phyloP scores from a whole-genome alignment of 2,329 filamentous ascomycete species.

The Ciborinia camelliae region DNA sequence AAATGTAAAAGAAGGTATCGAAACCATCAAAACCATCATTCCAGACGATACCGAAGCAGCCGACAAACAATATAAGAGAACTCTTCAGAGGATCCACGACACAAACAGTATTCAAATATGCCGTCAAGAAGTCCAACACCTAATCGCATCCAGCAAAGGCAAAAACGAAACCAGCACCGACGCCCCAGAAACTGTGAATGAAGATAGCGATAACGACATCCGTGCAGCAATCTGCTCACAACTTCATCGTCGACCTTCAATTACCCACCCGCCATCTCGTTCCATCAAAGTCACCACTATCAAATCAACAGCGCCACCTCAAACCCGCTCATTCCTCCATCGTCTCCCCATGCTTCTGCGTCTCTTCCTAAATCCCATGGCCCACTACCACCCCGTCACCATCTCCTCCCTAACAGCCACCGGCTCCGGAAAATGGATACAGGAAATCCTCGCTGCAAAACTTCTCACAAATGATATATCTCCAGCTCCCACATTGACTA shows the following conservation, averaged over 20 bases:
- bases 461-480: constrained; percentile 40
- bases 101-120: constrained; percentile 41
- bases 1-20: constrained; percentile 39
- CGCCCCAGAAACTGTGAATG: constrained; percentile 19
- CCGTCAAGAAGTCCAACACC: constrained; percentile 30
- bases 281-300: constrained; percentile 50
- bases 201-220: constrained; percentile 42
- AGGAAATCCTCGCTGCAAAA: constrained; percentile 45
- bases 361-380: constrained; percentile 46
- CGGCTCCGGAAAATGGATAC: constrained; percentile 50
- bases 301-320: constrained; percentile 42
- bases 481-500: neutral
- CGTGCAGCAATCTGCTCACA: constrained; percentile 49
- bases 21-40: constrained; percentile 40
- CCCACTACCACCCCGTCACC: constrained; percentile 51
- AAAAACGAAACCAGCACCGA: constrained; percentile 18
- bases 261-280: constrained; percentile 48
- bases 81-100: constrained; percentile 42
- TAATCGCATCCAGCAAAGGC: neutral
- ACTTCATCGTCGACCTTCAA: constrained; percentile 46
- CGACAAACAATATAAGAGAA: constrained; percentile 42
- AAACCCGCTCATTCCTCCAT: constrained; percentile 45
- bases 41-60: constrained; percentile 46
- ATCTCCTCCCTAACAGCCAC: constrained; percentile 50
- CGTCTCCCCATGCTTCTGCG: constrained; percentile 49